A percentile compares a stretch with the other conserved stretches of the same genome.
Evolutionary conservation across 2,329 filamentous ascomycete species (phyloP).

Genomic region (Ceratocystis ficicola): DNA sequence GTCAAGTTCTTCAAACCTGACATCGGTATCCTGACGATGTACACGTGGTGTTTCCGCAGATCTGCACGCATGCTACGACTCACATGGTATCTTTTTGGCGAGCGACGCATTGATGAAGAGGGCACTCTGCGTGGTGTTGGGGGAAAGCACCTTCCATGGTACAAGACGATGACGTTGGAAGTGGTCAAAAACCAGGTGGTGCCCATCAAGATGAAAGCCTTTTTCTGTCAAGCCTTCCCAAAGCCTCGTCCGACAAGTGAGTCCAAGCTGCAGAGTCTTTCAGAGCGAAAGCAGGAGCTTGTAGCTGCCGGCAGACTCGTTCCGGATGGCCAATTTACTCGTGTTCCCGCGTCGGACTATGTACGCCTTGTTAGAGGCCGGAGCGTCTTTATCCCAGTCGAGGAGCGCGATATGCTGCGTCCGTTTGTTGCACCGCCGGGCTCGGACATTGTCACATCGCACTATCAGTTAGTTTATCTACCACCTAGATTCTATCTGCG

Average conservation of each 20-base stretch:
- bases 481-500: slow-evolving; percentile 74
- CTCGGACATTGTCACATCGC: slow-evolving; percentile 43
- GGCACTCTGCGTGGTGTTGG: slow-evolving; percentile 41
- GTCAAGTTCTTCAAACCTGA: slow-evolving; percentile 76
- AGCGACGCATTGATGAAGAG: slow-evolving; percentile 70
- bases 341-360: slow-evolving; percentile 88
- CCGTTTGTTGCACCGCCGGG: slow-evolving; percentile 17
- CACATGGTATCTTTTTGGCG: slow-evolving; percentile 86
- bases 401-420: slow-evolving; percentile 32
- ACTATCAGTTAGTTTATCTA: slow-evolving; percentile 64
- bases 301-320: slow-evolving; percentile 33
- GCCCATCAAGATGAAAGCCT: slow-evolving; percentile 31
- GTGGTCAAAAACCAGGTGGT: slow-evolving; percentile 37
- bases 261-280: neutral
- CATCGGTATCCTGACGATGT: slow-evolving; percentile 71
- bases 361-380: slow-evolving; percentile 82
- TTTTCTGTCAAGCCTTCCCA: neutral
- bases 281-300: neutral
- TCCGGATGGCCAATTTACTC: slow-evolving; percentile 69
- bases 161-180: slow-evolving; percentile 31
- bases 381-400: slow-evolving; percentile 64
- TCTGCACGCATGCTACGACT: slow-evolving; percentile 70
- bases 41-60: slow-evolving; percentile 89
- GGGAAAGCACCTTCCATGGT: slow-evolving; percentile 33
- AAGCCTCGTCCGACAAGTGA: neutral